phyloP scores from a whole-genome alignment of 2,329 filamentous ascomycete genomes.

The Ampelomyces quisqualis region DNA sequence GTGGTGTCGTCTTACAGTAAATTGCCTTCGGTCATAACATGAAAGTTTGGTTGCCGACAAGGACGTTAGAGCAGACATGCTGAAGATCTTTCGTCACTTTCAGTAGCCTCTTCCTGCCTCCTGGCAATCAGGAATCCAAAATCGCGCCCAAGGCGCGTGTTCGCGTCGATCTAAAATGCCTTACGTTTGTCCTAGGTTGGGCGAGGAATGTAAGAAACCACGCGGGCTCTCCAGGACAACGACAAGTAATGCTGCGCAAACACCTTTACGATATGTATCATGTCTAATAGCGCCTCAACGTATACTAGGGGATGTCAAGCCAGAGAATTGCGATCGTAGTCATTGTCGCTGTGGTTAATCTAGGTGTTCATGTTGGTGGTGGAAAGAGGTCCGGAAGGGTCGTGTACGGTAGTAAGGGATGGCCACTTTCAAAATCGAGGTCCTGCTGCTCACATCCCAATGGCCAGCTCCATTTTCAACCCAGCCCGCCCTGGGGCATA shows the following conservation, averaged over 20 bases:
- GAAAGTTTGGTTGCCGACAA: conserved; percentile 4
- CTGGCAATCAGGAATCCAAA: conserved; percentile 29
- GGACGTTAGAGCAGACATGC: conserved; percentile 18
- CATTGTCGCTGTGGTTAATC: background rate
- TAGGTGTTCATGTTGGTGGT: background rate
- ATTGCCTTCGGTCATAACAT: conserved; percentile 12
- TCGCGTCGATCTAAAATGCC: conserved; percentile 21
- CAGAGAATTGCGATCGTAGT: background rate
- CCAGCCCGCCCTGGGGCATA: conserved; percentile 53
- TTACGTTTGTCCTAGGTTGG: conserved; percentile 24
- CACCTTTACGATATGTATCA: no score
- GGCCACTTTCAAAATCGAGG: background rate
- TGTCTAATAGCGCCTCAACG: no score
- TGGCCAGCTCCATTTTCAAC: conserved; percentile 31
- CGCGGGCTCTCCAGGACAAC: no score
- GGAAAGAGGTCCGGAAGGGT: background rate
- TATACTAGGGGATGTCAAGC: no score
- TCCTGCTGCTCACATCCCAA: conserved; percentile 13
- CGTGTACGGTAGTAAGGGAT: conserved; percentile 34
- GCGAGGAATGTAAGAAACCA: conserved; percentile 36
- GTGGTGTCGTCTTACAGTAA: conserved; percentile 16
- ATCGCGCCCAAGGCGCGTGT: conserved; percentile 29
- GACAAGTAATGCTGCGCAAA: no score
- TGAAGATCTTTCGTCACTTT: conserved; percentile 24
- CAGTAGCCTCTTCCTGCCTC: conserved; percentile 32